Evolutionary conservation across 352 stramenopile species (phyloP), one percentile per base, ranked within the genome.

Genomic region (Albugo laibachii): DNA sequence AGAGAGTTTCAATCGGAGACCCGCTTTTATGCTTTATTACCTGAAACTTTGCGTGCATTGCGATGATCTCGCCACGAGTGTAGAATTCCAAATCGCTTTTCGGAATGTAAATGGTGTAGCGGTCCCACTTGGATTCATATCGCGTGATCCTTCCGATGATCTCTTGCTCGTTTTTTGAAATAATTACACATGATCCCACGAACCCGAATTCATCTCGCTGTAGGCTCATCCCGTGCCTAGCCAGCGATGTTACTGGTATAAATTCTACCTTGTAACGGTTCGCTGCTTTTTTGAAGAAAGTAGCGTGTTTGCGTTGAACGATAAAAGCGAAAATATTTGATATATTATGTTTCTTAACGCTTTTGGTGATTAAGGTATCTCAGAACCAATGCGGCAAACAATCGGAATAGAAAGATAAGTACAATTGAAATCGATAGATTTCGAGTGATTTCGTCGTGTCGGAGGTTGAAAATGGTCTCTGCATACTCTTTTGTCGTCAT

Each of bases 71-170:
- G 8, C 24, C 71, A 58, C 36, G 69, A 49, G 53, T 74, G 44
- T n/a, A 58, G 44, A 48, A 43, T 54, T 45, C 48, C 11, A 52
- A 60, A 61, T 20, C 52, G 53, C 19, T 19, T 19, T 54, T 60
- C 11, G 73, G 73, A 12, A 77, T 53, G 36, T 82, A 82, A 38
- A 86, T 54, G 46, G 68, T 71, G 55, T 83, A 86, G 50, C 46
- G 59, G 52, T 86, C 73, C 34, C 80, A 43, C 5, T 55, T 50
- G 38, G 62, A 54, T 44, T 86, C 65, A 50, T 81, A 86, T 24
- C 68, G 62, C 41, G 73, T 86, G 54, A 86, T 58, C 73, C 73
- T 83, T 3, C 24, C 24, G 3, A 8, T 31, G 8, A 31, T 31
- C 8, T 8, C 24, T 31, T 31, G 24, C 24, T 31, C 24, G n/a